Evolutionary conservation across 2,329 filamentous ascomycete genomes (phyloP).

Genomic region (Pseudofabraea citricarpa): DNA sequence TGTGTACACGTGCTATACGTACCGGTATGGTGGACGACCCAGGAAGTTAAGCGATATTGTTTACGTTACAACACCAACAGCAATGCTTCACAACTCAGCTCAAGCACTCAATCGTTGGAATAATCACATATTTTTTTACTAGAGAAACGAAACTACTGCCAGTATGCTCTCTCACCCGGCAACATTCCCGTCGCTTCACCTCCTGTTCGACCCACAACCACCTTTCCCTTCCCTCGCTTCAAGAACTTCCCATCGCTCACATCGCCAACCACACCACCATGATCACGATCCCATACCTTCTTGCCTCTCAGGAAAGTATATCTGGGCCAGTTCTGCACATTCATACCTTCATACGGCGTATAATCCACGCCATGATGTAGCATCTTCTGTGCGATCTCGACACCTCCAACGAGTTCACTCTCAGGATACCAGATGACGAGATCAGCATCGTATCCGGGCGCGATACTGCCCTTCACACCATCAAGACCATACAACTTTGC

Average conservation of each 20-base stretch:
- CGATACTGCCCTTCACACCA: slow-evolving; percentile 18
- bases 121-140: no score
- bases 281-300: slow-evolving; percentile 18
- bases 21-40: no score
- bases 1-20: no score
- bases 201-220: slow-evolving; percentile 15
- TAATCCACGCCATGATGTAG: slow-evolving; percentile 21
- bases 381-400: slow-evolving; percentile 14
- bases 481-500: slow-evolving; percentile 19
- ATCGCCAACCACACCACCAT: slow-evolving; percentile 12
- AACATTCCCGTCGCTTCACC: slow-evolving; percentile 15
- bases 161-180: slow-evolving; percentile 13
- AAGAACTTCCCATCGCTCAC: slow-evolving; percentile 15
- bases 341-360: slow-evolving; percentile 19
- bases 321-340: slow-evolving; percentile 17
- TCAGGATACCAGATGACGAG: slow-evolving; percentile 20
- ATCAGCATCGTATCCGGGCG: slow-evolving; percentile 19
- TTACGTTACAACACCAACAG: no score
- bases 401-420: slow-evolving; percentile 4
- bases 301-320: slow-evolving; percentile 17
- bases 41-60: no score
- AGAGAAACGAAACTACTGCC: slow-evolving; percentile 1
- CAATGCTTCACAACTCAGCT: no score
- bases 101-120: no score
- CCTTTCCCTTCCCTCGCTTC: slow-evolving; percentile 14